These are phyloP conservation scores for Brassica balearica DNA, from an alignment of 441 rosid genomes.

Conservation along the genomic window DNA sequence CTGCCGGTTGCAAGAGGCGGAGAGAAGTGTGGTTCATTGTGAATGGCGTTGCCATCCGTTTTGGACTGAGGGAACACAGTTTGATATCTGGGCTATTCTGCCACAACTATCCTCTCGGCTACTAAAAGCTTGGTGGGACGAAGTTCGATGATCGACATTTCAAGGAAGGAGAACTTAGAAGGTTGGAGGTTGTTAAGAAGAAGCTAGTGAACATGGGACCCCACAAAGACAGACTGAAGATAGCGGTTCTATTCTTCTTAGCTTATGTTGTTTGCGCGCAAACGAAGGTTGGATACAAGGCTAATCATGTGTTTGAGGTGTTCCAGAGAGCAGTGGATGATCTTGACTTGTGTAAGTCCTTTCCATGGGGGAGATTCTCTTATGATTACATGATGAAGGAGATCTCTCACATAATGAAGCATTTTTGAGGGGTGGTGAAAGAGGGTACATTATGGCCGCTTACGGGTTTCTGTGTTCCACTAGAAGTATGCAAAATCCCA, in stretches of 20 bases:
- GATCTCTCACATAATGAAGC: background rate
- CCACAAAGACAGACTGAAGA: background rate
- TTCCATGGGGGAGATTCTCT: background rate
- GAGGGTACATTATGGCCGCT: background rate
- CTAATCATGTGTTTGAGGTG: background rate
- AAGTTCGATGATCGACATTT: background rate
- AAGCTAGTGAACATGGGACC: background rate
- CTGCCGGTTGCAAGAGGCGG: background rate
- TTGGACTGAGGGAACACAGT: background rate
- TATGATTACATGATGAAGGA: background rate
- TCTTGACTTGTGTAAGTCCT: background rate
- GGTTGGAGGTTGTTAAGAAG: background rate
- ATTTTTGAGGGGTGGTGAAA: background rate
- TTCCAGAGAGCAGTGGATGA: background rate
- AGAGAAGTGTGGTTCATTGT: background rate
- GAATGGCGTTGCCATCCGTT: background rate
- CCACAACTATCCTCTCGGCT: background rate
- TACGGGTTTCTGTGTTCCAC: background rate
- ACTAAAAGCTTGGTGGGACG: background rate
- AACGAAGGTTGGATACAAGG: background rate
- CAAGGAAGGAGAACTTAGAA: background rate
- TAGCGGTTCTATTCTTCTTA: background rate
- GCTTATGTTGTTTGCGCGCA: background rate
- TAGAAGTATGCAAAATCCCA: background rate
- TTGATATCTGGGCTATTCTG: background rate